Base-by-base conservation (phyloP, 2,329 filamentous ascomycete genomes). In the Diaporthe velutina region DNA sequence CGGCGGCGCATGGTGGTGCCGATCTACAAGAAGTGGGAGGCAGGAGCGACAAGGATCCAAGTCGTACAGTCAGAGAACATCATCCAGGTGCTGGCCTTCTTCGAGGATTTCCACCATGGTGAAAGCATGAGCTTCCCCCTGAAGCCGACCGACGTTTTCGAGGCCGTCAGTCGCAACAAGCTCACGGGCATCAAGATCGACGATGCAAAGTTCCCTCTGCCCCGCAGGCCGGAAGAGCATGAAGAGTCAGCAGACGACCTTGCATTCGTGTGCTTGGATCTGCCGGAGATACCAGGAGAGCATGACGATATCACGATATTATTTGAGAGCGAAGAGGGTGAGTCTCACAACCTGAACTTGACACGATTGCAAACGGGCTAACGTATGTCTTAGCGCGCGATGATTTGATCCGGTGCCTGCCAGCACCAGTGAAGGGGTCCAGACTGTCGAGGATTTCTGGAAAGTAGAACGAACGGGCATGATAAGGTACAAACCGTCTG, bases 21-120 rank as follows among this genome's bases (percentile, higher is more conserved):
- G 0, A 96, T 98, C 78, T 94, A 97, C 85, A 98, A 98, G 85
- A 97, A 97, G 83, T 97, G 95, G 94, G 95, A 97, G 81, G 94
- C 95, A 3, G 91, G 89, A n/a, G 89, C 89, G 50, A 94, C 94
- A 12, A 91, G 96, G 48, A 87, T 98, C 10, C 95, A 98, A 81
- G 88, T 98, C 50, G 91, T 98, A 48, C 88, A 91, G 77, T 92
- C 93, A 77, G 94, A 95, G 76, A 94, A 92, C 79, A 90, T 93
- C 19, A 84, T 94, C 30, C 95, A 98, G 82, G 86, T 98, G 40
- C 85, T 97, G 30, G 95, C 93, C 4, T 98, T 98, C 84, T 97
- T 98, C 82, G 93, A 95, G 77, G 94, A 96, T 75, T 98, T 98
- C 83, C 91, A 90, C 57, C 94, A 98, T 79, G 95, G 95, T 4